Evolutionary conservation across 2,329 filamentous ascomycete species (phyloP).

Genomic region (Aureobasidium sp.): DNA sequence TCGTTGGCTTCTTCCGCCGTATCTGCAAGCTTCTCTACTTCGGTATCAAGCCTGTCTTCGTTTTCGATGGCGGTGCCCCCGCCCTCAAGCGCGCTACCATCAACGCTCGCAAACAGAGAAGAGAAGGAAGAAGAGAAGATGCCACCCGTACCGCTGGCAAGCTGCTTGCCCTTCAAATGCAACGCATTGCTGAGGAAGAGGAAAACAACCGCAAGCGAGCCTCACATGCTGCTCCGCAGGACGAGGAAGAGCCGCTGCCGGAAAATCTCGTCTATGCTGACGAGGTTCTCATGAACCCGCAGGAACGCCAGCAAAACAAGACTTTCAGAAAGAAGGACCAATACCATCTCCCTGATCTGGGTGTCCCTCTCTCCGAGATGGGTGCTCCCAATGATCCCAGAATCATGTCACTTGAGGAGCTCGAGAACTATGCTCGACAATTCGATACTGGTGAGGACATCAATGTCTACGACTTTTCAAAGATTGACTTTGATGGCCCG

Average conservation of each 20-base stretch:
- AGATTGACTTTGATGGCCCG: slow-evolving; percentile 93
- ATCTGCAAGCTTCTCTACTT: slow-evolving; percentile 98
- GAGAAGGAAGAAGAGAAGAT: slow-evolving; percentile 89
- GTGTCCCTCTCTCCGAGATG: slow-evolving; percentile 73
- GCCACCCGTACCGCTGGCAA: slow-evolving; percentile 85
- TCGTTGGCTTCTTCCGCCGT: slow-evolving; percentile 95
- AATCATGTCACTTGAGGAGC: slow-evolving; percentile 91
- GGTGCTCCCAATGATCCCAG: slow-evolving; percentile 84
- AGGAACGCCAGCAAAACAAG: slow-evolving; percentile 66
- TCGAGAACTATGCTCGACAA: slow-evolving; percentile 88
- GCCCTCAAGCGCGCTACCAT: slow-evolving; percentile 88
- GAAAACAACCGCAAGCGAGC: slow-evolving; percentile 55
- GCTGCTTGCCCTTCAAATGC: slow-evolving; percentile 88
- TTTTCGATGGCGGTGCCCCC: slow-evolving; percentile 94
- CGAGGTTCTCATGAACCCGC: slow-evolving; percentile 73
- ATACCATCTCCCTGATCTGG: slow-evolving; percentile 86
- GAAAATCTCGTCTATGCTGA: slow-evolving; percentile 79
- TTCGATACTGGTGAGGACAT: slow-evolving; percentile 91
- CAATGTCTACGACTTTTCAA: slow-evolving; percentile 83
- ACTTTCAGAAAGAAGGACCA: slow-evolving; percentile 88
- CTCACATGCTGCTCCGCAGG: slow-evolving; percentile 31
- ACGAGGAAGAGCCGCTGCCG: slow-evolving; percentile 62
- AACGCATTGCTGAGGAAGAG: slow-evolving; percentile 80
- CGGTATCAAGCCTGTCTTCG: slow-evolving; percentile 92
- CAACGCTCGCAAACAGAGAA: slow-evolving; percentile 63